Base-by-base conservation (phyloP, 192 early-diverging fungal genomes). In the Backusella parvicylindrica region DNA sequence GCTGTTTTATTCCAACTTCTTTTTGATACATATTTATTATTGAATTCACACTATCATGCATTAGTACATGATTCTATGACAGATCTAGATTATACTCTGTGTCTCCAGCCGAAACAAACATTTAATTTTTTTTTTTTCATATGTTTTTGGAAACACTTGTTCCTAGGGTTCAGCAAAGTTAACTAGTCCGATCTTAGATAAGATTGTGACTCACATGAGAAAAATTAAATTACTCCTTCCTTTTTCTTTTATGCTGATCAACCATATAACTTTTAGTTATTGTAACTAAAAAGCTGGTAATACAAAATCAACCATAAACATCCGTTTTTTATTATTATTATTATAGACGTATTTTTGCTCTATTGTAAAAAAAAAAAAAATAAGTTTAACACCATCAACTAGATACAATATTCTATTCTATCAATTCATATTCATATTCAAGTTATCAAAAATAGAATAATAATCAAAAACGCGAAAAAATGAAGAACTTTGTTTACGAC, bases 201-300 rank as follows among this genome's bases (percentile, higher is more conserved):
- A 66, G 64, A 66, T 66, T 35, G 64, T 66, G 64, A 66, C 64
- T 66, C 64, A 66, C 64, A 66, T 66, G 64, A 66, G 31, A 33
- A 66, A 18, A 35, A 66, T 30, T 66, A 31, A 33, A 33, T 66
- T 66, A n/a, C 33, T 35, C 31, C n/a, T 66, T 66, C 31, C 32
- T 35, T 64, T 16, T n/a, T n/a, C n/a, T 9, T 35, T 66, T 66
- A 66, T 60, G 53, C 53, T 60, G 21, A 60, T 28, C 53, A 60
- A 2, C 53, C 8, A 1, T 26, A 56, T 26, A 60, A 28, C 26
- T 28, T 60, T 60, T 28, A 23, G 53, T 56, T 6, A 26, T 16
- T 56, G 23, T 8, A 56, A 21, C 47, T 13, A 41, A n/a, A n/a
- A n/a, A 13, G 16, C n/a, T 56, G 50, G 50, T 56, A 56, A 56